Conservation (phyloP, 495 filamentous ascomycete species). For the Rhypophila decipiens region DNA sequence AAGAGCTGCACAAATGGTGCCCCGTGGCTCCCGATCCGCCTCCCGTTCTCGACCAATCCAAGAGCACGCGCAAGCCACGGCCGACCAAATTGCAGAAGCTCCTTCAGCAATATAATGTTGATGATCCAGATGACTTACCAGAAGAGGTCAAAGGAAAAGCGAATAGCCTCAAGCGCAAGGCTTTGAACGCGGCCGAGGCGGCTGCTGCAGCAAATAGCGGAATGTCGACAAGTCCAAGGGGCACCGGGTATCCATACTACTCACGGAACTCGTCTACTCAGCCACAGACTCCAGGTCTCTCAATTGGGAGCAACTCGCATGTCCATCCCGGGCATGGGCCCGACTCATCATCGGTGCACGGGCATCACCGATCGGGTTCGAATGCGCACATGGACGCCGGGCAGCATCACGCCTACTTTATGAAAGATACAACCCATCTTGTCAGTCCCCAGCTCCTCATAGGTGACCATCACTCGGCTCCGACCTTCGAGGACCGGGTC, state of each 20-base stretch:
- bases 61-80: constrained; percentile 93
- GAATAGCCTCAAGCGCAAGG: constrained; percentile 55
- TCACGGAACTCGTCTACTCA: constrained; percentile 30
- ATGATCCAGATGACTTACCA: constrained; percentile 82
- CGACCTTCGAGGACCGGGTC: constrained; percentile 37
- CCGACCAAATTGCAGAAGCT: constrained; percentile 97
- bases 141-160: constrained; percentile 71
- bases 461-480: constrained; percentile 22
- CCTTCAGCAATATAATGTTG: constrained; percentile 78
- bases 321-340: constrained; percentile 18
- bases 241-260: constrained; percentile 31
- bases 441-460: constrained; percentile 27
- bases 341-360: constrained; percentile 21
- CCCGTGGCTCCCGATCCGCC: constrained; percentile 84
- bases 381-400: constrained; percentile 15
- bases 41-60: constrained; percentile 73
- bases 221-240: constrained; percentile 29
- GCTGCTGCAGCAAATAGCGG: constrained; percentile 16
- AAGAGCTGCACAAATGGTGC: constrained; percentile 93
- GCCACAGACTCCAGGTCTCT: constrained; percentile 33
- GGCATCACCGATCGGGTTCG: constrained; percentile 19
- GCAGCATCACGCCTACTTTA: constrained; percentile 34
- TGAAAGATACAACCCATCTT: constrained; percentile 23
- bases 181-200: constrained; percentile 35
- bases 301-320: constrained; percentile 23